Base-by-base conservation (phyloP, 768 basidiomycete genomes). In the Rhizopogon vulgaris region DNA sequence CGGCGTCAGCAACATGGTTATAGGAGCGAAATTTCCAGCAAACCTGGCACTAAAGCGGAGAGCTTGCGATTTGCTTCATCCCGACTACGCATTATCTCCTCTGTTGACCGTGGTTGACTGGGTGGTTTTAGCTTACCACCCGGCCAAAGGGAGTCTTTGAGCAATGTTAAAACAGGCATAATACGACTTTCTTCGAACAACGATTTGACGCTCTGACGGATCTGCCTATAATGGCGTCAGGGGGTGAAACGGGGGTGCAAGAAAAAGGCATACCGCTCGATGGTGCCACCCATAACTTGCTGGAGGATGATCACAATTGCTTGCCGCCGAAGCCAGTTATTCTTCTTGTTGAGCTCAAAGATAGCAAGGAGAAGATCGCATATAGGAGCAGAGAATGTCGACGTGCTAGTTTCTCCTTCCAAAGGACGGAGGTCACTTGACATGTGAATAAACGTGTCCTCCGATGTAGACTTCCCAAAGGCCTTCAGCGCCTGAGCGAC, bases 291-390 rank as follows among this genome's bases (percentile, higher is more conserved):
- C 3, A 99, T 76, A 3, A 98, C 84, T 63, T 98, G 95, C 64
- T 98, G 96, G 47, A 98, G 71, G 53, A 98, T 94, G 48, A 98
- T 91, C 12, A 98, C 89, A 59, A 96, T 92, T 2, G 96, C 94
- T 65, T 98, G 96, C 17, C 91, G 76, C 48, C 95, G 78, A 25
- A 98, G 73, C 96, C 96, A 99, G 59, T 95, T 96, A 61, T 94
- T 94, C 68, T 90, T 86, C 76, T 91, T 93, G 70, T 96, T 85
- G 15, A 98, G 79, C 67, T 96, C 94, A 59, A 99, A 98, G 9
- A 97, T 77, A 11, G 94, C 91, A 49, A 98, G 77, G 41, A 97
- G 77, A 25, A 99, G 72, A 62, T 99, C 94, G 60, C 93, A 95
- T 37, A 98, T 96, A 0, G 96, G 94, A 0, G 86, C 84, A 2